Percentiles rank a stretch among this genome's conserved stretches.
Conservation (phyloP, 306 rosid species). For the Vigna radiata region DNA sequence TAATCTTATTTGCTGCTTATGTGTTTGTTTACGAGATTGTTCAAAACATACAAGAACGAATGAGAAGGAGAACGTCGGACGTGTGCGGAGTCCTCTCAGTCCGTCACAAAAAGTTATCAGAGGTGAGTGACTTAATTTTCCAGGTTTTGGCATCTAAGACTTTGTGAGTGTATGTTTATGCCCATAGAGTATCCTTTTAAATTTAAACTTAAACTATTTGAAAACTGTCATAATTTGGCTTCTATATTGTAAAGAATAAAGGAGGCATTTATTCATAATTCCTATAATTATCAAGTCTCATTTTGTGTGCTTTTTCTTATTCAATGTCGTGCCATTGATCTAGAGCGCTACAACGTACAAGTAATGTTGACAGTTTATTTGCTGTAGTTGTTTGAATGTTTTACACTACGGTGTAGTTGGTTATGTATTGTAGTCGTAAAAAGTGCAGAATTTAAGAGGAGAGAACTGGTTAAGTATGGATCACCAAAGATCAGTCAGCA, state of each 20-base stretch:
- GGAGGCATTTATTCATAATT: background rate
- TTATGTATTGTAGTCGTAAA: constrained; percentile 42
- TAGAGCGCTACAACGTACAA: constrained; percentile 17
- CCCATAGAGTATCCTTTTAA: constrained; percentile 1
- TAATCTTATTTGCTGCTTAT: background rate
- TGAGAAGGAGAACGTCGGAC: constrained; percentile 46
- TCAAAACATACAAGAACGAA: constrained; percentile 34
- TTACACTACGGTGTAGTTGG: constrained; percentile 2
- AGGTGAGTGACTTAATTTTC: constrained; percentile 55
- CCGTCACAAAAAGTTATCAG: constrained; percentile 80
- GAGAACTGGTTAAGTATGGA: constrained; percentile 67
- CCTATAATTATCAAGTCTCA: background rate
- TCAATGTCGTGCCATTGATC: background rate
- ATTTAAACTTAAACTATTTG: background rate
- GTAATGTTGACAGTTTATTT: constrained; percentile 21
- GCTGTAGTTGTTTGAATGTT: constrained; percentile 28
- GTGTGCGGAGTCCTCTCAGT: constrained; percentile 54
- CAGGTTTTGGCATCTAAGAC: constrained; percentile 4
- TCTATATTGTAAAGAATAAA: constrained; percentile 1
- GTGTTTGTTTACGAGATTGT: constrained; percentile 19
- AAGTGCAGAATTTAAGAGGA: constrained; percentile 84
- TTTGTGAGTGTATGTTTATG: constrained; percentile 29
- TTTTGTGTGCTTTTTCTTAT: background rate
- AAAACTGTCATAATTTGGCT: background rate
- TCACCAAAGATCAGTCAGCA: constrained; percentile 68